Evolutionary conservation across 2,329 filamentous ascomycete genomes (phyloP).

Genomic region (Leptographium radiaticola): DNA sequence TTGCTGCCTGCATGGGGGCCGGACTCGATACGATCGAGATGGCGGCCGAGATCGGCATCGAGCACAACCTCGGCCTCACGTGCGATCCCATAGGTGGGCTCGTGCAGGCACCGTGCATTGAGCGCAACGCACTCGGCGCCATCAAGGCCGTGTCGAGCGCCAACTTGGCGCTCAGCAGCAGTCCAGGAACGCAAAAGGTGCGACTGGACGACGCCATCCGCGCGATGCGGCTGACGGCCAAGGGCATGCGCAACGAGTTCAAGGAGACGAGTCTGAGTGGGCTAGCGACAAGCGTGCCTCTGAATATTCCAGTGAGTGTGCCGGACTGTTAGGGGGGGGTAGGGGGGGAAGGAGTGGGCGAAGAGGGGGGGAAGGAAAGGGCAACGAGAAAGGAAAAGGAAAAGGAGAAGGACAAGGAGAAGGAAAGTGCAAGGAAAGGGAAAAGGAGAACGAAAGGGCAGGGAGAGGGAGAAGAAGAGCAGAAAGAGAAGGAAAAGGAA

Average conservation of each 20-base stretch:
- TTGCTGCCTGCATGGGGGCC: slow-evolving; percentile 38
- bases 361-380: background rate
- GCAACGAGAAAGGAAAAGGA: too few relatives aligned
- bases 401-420: too few relatives aligned
- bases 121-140: slow-evolving; percentile 35
- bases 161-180: slow-evolving; percentile 32
- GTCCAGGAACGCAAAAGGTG: slow-evolving; percentile 31
- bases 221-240: slow-evolving; percentile 35
- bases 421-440: background rate
- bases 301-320: slow-evolving; percentile 37
- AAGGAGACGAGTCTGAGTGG: slow-evolving; percentile 36
- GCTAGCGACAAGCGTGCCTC: slow-evolving; percentile 28
- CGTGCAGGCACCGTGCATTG: slow-evolving; percentile 38
- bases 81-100: slow-evolving; percentile 37
- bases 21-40: slow-evolving; percentile 35
- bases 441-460: background rate
- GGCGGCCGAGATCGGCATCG: slow-evolving; percentile 38
- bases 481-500: too few relatives aligned
- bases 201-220: slow-evolving; percentile 36
- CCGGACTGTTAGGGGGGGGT: slow-evolving; percentile 28
- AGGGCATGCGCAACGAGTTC: slow-evolving; percentile 39
- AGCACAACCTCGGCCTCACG: slow-evolving; percentile 36
- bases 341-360: background rate
- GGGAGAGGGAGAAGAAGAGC: too few relatives aligned
- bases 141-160: slow-evolving; percentile 38